Base-by-base conservation (phyloP, 1,284 basidiomycete species). In the Gomphus bonarii region DNA sequence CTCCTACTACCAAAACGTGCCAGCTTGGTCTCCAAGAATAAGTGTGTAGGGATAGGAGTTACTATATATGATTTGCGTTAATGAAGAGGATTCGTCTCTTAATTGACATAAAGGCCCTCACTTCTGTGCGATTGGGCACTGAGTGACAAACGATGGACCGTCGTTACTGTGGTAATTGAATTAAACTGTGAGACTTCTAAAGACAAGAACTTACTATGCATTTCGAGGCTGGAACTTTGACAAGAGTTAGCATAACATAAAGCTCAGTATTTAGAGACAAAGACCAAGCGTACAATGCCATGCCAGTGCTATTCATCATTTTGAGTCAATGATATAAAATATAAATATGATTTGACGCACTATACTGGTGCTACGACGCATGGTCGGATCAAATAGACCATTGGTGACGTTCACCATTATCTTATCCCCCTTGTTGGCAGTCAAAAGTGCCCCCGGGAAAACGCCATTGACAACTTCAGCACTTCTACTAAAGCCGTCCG, bases 91-190 rank as follows among this genome's bases (percentile, higher is more conserved):
- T 42, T 44, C 30, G 22, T 12, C 20, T 25, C 25, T 25, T 25
- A 4, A 4, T 20, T 9, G 18, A 7, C 22, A 54, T 60, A 60
- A 52, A 59, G 1, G 58, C 59, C 8, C 58, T 58, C 57, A 61
- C 46, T 60, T 63, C 0, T 71, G 70, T 0, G 71, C 68, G 52
- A 80, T 78, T 0, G 75, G 75, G 61, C 79, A 81, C 61, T 74
- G 73, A 20, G 67, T 69, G 30, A 72, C 64, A 38, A 66, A 64
- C 59, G 70, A 54, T 55, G 68, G 59, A 53, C 68, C 58, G 62
- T 69, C 67, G 43, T 58, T 53, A 11, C 57, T 58, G 43, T 11
- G 4, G 3, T 16, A 38, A 14, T 38, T 11, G 36, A 35, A 31
- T 20, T 44, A n/a, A 40, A n/a, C 3, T n/a, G 14, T n/a, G 16